Conservation (phyloP, 208 protist species). For the Leishmania aethiopica region DNA sequence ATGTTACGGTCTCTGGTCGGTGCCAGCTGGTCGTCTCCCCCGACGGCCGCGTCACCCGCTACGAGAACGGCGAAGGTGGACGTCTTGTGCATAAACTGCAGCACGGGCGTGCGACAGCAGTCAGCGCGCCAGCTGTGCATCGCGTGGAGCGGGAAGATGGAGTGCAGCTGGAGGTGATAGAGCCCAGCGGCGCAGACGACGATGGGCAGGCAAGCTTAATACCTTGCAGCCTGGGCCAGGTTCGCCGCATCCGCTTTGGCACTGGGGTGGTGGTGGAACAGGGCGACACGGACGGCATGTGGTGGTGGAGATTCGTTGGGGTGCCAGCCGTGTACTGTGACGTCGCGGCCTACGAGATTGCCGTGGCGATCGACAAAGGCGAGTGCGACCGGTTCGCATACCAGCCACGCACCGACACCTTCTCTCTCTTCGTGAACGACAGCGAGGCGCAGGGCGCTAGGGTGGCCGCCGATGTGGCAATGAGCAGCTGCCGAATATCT, state of each 20-base stretch:
- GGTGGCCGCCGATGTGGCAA: conserved; percentile 5
- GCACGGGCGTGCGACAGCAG: conserved; percentile 2
- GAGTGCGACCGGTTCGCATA: conserved; percentile 14
- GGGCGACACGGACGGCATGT: conserved; percentile 1
- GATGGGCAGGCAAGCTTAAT: background rate
- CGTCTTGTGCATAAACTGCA: conserved; percentile 20
- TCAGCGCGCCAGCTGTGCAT: background rate
- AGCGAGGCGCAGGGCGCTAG: conserved; percentile 25
- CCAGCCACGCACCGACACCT: conserved; percentile 7
- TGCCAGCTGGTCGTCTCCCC: conserved; percentile 13
- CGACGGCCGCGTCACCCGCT: conserved; percentile 15
- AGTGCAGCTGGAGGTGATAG: conserved; percentile 9
- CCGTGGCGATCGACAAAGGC: conserved; percentile 9
- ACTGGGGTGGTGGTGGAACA: conserved; percentile 8
- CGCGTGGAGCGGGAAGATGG: conserved; percentile 26
- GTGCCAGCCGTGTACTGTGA: conserved; percentile 26
- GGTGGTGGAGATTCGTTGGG: conserved; percentile 27
- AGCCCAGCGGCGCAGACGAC: background rate
- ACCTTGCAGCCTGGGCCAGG: background rate
- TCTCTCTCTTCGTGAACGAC: conserved; percentile 26
- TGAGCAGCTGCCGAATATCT: background rate
- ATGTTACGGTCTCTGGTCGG: conserved; percentile 16
- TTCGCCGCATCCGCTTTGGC: conserved; percentile 14
- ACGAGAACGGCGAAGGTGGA: background rate
- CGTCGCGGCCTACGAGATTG: background rate